Evolutionary conservation across 2,329 filamentous ascomycete genomes (phyloP).

Genomic region (Pseudodiploospora longispora): DNA sequence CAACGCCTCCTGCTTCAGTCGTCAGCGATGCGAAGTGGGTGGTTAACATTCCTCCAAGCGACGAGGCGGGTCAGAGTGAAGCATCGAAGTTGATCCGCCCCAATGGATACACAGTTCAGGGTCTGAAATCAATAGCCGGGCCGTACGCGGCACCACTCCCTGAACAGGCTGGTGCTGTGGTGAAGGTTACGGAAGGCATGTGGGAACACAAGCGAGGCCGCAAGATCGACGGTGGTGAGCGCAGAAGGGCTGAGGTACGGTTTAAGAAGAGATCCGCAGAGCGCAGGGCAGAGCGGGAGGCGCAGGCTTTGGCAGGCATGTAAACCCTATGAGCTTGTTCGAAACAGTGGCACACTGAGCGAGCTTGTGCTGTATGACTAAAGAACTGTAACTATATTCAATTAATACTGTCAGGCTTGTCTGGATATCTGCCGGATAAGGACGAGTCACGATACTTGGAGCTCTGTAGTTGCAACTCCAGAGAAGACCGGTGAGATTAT

Average conservation of each 20-base stretch:
- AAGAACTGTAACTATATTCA: background rate
- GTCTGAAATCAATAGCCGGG: constrained; percentile 63
- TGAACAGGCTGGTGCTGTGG: constrained; percentile 53
- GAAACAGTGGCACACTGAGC: too few relatives aligned
- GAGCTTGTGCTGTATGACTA: too few relatives aligned
- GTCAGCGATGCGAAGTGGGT: constrained; percentile 41
- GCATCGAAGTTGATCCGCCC: constrained; percentile 20
- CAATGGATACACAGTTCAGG: constrained; percentile 53
- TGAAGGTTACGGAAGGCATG: constrained; percentile 75
- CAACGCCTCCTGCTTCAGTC: constrained; percentile 28
- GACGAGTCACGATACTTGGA: too few relatives aligned
- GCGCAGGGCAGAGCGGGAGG: constrained; percentile 58
- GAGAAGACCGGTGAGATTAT: too few relatives aligned
- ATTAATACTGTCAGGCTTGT: too few relatives aligned
- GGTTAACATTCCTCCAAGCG: constrained; percentile 45
- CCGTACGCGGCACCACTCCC: constrained; percentile 65
- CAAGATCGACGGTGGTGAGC: constrained; percentile 96
- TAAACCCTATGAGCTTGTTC: constrained; percentile 12
- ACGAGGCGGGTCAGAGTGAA: constrained; percentile 22
- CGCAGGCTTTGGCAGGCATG: constrained; percentile 26
- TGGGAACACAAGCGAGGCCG: constrained; percentile 83
- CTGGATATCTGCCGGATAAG: too few relatives aligned
- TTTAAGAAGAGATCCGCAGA: constrained; percentile 78
- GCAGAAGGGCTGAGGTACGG: constrained; percentile 74
- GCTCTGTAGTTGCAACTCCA: too few relatives aligned